A percentile compares a stretch with the other conserved stretches of the same genome.
phyloP scores from a whole-genome alignment of 2,329 filamentous ascomycete species.

The Claviceps digitariae region DNA sequence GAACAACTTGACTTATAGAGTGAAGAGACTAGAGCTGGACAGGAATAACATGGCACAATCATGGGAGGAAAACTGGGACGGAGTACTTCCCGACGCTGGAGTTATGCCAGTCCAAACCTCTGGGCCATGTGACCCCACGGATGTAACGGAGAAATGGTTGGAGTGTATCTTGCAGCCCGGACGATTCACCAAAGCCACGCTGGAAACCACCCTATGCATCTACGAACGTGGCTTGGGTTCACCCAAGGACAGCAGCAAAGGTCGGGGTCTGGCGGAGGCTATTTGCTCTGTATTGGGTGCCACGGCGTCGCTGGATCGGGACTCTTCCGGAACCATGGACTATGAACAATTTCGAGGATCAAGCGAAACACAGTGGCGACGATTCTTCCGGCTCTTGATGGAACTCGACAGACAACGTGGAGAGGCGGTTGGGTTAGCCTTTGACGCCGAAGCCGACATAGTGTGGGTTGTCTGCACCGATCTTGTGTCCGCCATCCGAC shows the following conservation, averaged over 20 bases:
- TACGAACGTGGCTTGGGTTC: slow-evolving; percentile 53
- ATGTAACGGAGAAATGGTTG: slow-evolving; percentile 75
- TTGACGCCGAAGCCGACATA: slow-evolving; percentile 57
- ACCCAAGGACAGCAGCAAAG: slow-evolving; percentile 24
- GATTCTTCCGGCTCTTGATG: slow-evolving; percentile 73
- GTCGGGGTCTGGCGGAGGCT: slow-evolving; percentile 56
- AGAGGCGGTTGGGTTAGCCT: slow-evolving; percentile 65
- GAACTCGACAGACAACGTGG: slow-evolving; percentile 78
- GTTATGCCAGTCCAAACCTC: slow-evolving; percentile 41
- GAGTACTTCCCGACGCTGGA: slow-evolving; percentile 47
- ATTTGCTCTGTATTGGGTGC: slow-evolving; percentile 60
- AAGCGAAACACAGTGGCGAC: slow-evolving; percentile 73
- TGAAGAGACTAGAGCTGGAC: slow-evolving; percentile 61
- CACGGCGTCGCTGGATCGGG: slow-evolving; percentile 51
- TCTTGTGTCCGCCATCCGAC: slow-evolving; percentile 62
- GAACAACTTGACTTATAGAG: slow-evolving; percentile 65
- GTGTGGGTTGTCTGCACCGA: slow-evolving; percentile 80
- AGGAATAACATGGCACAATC: slow-evolving; percentile 46
- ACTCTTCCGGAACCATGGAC: slow-evolving; percentile 52
- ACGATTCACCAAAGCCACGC: slow-evolving; percentile 62
- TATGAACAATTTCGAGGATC: slow-evolving; percentile 62
- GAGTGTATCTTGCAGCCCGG: slow-evolving; percentile 72
- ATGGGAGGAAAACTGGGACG: slow-evolving; percentile 59
- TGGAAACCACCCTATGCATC: slow-evolving; percentile 72
- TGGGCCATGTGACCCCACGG: slow-evolving; percentile 50